Base-by-base conservation (phyloP, 75 land plant genomes). In the Cryptomeria japonica region DNA sequence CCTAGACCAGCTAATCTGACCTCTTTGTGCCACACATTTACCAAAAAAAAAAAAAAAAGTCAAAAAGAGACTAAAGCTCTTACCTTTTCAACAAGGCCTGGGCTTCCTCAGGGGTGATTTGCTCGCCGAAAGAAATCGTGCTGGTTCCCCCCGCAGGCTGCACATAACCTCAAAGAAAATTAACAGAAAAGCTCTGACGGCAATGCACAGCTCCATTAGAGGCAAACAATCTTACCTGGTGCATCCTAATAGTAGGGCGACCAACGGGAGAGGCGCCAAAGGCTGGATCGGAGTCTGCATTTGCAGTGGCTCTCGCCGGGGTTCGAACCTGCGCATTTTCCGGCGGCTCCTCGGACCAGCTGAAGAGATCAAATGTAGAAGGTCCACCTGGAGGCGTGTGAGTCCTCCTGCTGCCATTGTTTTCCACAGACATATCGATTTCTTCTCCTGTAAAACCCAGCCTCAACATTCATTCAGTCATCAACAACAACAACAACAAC, bases 61-160 rank as follows among this genome's bases (percentile, higher is more conserved):
- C 32, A 75, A 32, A 75, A 75, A 0, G 9, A 51, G 15, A 51
- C 55, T 14, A 0, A 14, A 12, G 2, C 55, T 0, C 36, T 12
- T 34, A 91, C 93, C 93, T 89, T 47, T 89, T 92, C 11, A 92
- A 84, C 72, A 87, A 86, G 37, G 93, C 90, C 12, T 92, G 93
- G 13, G 84, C 88, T 61, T 92, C 93, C 68, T 91, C 93, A 42
- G 93, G 56, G 56, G 93, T 86, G 38, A 91, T n/a, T 34, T 91
- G 90, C 22, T 87, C 93, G 72, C 93, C 93, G 51, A 92, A 92
- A 25, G 90, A 56, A 22, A 92, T 89, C 18, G 92, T 85, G 85
- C 93, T 89, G 25, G 85, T 86, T 16, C 93, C 93, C 6, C 93
- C 93, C 11, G 93, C 90, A 56, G 93, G 93, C 93, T 92, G 47